Base-by-base conservation (phyloP, 2,329 filamentous ascomycete species). In the Aurifilum marmelostoma region DNA sequence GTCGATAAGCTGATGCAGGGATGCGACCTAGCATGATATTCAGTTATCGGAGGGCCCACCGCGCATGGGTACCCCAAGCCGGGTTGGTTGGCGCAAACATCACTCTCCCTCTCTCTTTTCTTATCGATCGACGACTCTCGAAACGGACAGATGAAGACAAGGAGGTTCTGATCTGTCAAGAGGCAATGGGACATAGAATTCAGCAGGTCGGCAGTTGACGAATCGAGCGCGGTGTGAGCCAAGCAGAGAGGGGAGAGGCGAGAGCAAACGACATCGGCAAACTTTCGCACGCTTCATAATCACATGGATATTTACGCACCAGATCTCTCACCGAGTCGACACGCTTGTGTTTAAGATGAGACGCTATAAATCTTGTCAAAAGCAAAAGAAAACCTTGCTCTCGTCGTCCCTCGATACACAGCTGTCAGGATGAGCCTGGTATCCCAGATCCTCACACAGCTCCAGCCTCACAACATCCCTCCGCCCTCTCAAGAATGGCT, bases 401-500 rank as follows among this genome's bases (percentile, higher is more conserved):
- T 14, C 11, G 9, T 39, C 59, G 59, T 24, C 34, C 3, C n/a
- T n/a, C 14, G 37, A 24, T 21, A 29, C 39, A 50, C 12, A 54
- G 16, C 54, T 8, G 24, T 43, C 63, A 64, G 6, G 75, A 81
- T 81, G 75, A 77, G 79, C 66, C 70, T 80, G 50, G 67, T 77
- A 43, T 75, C 82, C 59, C 88, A 93, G 72, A 81, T 88, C 59
- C 83, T 82, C 71, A 73, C 77, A 63, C 78, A 85, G 75, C 79
- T 89, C 79, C 74, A 84, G 75, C 75, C 82, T 74, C 77, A 90
- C 81, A 80, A 83, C 80, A 74, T 90, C 81, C 79, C 89, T 75
- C 47, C 80, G 73, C 79, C 86, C 1, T 84, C 85, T 1, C 68
- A 77, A 47, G 72, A 85, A 68, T 95, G 92, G 88, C 85, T 96